Conservation (phyloP, 352 stramenopile species). For the Globisporangium heterothallicum region DNA sequence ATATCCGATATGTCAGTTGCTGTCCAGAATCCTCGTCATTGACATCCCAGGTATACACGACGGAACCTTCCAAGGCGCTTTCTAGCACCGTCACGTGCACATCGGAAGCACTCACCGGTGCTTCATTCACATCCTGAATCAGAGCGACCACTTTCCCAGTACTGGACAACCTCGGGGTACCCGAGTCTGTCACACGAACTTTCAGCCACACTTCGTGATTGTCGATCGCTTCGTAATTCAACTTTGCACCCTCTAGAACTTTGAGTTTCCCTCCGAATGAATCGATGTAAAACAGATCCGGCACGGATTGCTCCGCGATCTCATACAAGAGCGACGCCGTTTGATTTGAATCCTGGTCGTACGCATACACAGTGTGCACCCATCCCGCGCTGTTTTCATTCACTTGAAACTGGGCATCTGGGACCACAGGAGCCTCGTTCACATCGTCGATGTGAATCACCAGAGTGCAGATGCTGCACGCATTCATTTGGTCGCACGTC, state of each 20-base stretch:
- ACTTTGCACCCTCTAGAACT: neutral
- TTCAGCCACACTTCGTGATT: slow-evolving; percentile 42
- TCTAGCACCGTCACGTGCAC: slow-evolving; percentile 12
- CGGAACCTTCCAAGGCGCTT: slow-evolving; percentile 5
- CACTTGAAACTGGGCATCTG: slow-evolving; percentile 18
- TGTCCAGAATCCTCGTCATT: slow-evolving; percentile 20
- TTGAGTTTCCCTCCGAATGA: neutral
- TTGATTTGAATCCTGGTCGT: slow-evolving; percentile 35
- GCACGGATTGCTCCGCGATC: slow-evolving; percentile 34
- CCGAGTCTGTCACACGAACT: slow-evolving; percentile 40
- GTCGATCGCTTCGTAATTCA: slow-evolving; percentile 38
- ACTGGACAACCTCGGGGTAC: slow-evolving; percentile 25
- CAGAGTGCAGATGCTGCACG: slow-evolving; percentile 1
- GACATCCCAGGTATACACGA: slow-evolving; percentile 22
- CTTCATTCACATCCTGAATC: slow-evolving; percentile 21
- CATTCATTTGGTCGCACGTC: slow-evolving; percentile 1
- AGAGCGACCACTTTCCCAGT: slow-evolving; percentile 15
- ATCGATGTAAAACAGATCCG: slow-evolving; percentile 23
- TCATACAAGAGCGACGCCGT: slow-evolving; percentile 26
- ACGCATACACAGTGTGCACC: slow-evolving; percentile 29
- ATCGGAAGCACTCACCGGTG: slow-evolving; percentile 4
- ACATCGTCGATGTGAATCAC: slow-evolving; percentile 4
- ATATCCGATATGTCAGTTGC: slow-evolving; percentile 20
- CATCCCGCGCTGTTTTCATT: slow-evolving; percentile 27
- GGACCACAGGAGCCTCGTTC: slow-evolving; percentile 4